Evolutionary conservation across 2,329 filamentous ascomycete species (phyloP).

Genomic region (Neopestalotiopsis sp.): DNA sequence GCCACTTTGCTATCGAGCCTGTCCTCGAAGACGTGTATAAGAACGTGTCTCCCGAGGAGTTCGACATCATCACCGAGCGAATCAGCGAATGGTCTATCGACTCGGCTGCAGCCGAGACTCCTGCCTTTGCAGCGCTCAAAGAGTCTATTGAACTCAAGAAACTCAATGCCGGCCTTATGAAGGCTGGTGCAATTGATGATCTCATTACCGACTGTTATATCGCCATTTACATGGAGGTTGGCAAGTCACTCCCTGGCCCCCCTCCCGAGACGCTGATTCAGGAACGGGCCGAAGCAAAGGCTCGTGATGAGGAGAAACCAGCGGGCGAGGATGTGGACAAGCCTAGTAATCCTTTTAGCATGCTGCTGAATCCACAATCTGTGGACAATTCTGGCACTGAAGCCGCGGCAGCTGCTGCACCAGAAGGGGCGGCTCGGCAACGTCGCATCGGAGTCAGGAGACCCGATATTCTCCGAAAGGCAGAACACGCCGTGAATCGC

Average conservation of each 20-base stretch:
- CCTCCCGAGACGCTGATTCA: slow-evolving; percentile 52
- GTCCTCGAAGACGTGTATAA: slow-evolving; percentile 62
- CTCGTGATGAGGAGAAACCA: slow-evolving; percentile 25
- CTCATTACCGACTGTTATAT: slow-evolving; percentile 92
- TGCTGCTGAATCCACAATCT: slow-evolving; percentile 47
- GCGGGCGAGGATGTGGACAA: slow-evolving; percentile 45
- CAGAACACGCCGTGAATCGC: slow-evolving; percentile 61
- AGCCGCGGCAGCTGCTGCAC: slow-evolving; percentile 38
- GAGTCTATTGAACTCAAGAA: slow-evolving; percentile 66
- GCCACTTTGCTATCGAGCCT: slow-evolving; percentile 49
- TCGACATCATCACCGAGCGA: slow-evolving; percentile 60
- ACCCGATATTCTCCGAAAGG: slow-evolving; percentile 65
- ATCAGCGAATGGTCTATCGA: slow-evolving; percentile 54
- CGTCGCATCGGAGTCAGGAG: slow-evolving; percentile 54
- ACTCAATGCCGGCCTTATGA: slow-evolving; percentile 87
- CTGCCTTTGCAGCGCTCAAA: slow-evolving; percentile 59
- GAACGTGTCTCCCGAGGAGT: slow-evolving; percentile 56
- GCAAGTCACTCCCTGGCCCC: slow-evolving; percentile 60
- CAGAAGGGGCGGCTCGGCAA: slow-evolving; percentile 43
- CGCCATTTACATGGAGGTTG: slow-evolving; percentile 72
- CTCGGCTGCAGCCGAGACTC: slow-evolving; percentile 30
- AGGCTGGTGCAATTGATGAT: slow-evolving; percentile 84
- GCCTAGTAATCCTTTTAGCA: slow-evolving; percentile 43
- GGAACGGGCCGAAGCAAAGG: slow-evolving; percentile 40
- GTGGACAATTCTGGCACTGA: slow-evolving; percentile 43